Base-by-base conservation (phyloP, 306 rosid species). In the Castanopsis chinensis region DNA sequence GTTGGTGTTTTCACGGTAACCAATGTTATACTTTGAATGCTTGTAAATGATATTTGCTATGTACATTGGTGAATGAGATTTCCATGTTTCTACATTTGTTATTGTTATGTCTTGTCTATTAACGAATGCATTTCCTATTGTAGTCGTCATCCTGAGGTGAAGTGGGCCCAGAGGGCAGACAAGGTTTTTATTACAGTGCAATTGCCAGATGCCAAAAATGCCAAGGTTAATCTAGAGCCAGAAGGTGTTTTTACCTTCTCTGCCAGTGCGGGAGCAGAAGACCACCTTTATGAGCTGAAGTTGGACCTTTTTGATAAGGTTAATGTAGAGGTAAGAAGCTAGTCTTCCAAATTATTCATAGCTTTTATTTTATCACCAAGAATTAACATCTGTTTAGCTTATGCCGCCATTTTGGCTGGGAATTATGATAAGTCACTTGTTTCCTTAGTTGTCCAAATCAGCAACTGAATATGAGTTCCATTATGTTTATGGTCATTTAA, bases 131-230 rank as follows among this genome's bases (percentile, higher is more conserved):
- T 49, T 49, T 49, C 79, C 5, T 32, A 30, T 55, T 76, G 89
- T 80, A 96, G 98, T 86, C 99, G 94, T 87, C 97, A 88, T 90
- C 99, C 99, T 4, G 99, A 96, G 83, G 89, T 96, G 74, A 96
- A 93, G 90, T 96, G 99, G 99, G 97, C 99, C 80, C 93, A 96
- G 88, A 91, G 99, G 84, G 87, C 25, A 35, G 98, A 93, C 88
- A 91, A 90, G 90, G 96, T 96, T 73, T 96, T 81, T 80, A 52
- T 96, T 78, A 96, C 98, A 0, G 98, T 96, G 64, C 90, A 70
- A 68, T 87, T 96, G 72, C 87, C 99, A 3, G 99, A 96, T 84
- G 87, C 99, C 0, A 93, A 91, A 81, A 80, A 90, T 75, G 89
- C 97, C 0, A 89, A 91, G 88, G 97, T 96, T 72, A 91, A 93